Conservation (phyloP, 345 rosid genomes). For the Corchorus olitorius region DNA sequence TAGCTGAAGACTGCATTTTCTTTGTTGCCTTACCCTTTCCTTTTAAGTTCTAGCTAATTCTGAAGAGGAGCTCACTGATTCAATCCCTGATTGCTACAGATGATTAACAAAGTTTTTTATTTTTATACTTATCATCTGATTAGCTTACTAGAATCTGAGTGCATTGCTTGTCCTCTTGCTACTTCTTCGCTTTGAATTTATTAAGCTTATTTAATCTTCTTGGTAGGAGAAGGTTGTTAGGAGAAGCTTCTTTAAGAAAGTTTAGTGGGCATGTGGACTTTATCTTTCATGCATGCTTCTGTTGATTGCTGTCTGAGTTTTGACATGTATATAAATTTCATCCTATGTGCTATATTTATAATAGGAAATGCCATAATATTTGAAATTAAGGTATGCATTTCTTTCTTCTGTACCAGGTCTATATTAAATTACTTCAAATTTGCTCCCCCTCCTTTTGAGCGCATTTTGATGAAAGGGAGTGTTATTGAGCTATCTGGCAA, state of each 20-base stretch:
- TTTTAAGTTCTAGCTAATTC: not conserved
- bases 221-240: not conserved
- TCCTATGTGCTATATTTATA: not conserved
- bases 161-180: not conserved
- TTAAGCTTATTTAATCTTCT: not conserved
- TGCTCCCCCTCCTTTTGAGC: slow-evolving; percentile 81
- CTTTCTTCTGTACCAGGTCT: slow-evolving; percentile 54
- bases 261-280: not conserved
- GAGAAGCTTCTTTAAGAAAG: not conserved
- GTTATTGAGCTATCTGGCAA: slow-evolving; percentile 34
- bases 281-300: not conserved
- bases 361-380: not conserved
- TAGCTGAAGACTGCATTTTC: not conserved
- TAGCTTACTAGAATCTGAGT: not conserved
- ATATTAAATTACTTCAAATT: slow-evolving; percentile 63
- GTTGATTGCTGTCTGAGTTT: slow-evolving; percentile 1
- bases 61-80: not conserved
- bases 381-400: not conserved
- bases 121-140: not conserved
- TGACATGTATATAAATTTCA: not conserved
- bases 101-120: not conserved
- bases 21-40: not conserved
- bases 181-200: not conserved
- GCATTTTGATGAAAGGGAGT: slow-evolving; percentile 45
- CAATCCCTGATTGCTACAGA: not conserved